Percentiles rank a stretch among this genome's conserved stretches.
These are phyloP conservation scores for Sarcocystis neurona DNA, from an alignment of 169 alveolate species.

Conservation along the genomic window DNA sequence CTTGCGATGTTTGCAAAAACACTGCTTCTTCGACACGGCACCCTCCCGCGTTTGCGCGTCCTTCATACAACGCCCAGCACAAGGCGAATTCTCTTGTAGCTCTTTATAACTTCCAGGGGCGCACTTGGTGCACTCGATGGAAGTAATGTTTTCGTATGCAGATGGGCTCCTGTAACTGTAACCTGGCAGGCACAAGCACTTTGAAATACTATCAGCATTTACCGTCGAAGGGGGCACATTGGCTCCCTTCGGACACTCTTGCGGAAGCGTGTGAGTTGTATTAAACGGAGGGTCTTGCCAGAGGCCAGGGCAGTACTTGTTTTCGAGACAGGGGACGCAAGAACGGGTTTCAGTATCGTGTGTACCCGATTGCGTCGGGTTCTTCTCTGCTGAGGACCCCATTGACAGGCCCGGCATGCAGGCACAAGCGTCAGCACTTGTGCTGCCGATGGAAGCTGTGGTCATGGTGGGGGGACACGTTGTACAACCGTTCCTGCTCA, in stretches of 20 bases:
- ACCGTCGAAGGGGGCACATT: conserved; percentile 60
- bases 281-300: conserved; percentile 64
- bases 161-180: conserved; percentile 49
- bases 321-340: conserved; percentile 61
- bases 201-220: conserved; percentile 62
- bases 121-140: conserved; percentile 66
- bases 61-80: conserved; percentile 66
- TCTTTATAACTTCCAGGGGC: conserved; percentile 65
- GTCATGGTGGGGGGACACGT: conserved; percentile 66
- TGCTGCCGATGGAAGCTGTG: conserved; percentile 57
- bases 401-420: conserved; percentile 63
- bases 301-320: conserved; percentile 64
- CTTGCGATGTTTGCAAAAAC: conserved; percentile 65
- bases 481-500: conserved; percentile 61
- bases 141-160: neutral
- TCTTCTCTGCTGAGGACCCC: too few relatives aligned
- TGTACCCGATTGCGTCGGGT: too few relatives aligned
- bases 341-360: too few relatives aligned
- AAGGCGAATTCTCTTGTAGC: conserved; percentile 65
- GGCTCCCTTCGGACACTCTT: conserved; percentile 65
- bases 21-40: conserved; percentile 64
- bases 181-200: conserved; percentile 66
- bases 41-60: conserved; percentile 64
- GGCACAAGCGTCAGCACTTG: conserved; percentile 67
- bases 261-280: conserved; percentile 67